A percentile compares a stretch with the other conserved stretches of the same genome.
Conservation (phyloP, 2,329 filamentous ascomycete genomes). For the Ramichloridium luteum region DNA sequence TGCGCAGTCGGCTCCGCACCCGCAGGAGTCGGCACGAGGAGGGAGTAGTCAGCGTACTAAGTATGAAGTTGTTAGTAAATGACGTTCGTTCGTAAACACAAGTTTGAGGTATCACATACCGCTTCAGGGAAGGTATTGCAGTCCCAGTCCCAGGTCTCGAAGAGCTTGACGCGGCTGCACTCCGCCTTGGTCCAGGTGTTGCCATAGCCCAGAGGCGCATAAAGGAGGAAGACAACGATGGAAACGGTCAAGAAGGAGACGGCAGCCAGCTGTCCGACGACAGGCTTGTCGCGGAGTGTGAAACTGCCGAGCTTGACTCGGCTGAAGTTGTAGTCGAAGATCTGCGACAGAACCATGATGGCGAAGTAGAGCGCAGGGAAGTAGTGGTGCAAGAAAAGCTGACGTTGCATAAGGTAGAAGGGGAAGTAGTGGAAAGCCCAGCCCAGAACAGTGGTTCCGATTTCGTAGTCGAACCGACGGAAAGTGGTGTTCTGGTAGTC, state of each 20-base stretch:
- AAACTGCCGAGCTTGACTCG: slow-evolving; percentile 46
- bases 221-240: slow-evolving; percentile 68
- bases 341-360: slow-evolving; percentile 76
- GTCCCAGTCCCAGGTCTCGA: slow-evolving; percentile 91
- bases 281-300: slow-evolving; percentile 51
- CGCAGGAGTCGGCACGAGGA: slow-evolving; percentile 13
- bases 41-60: slow-evolving; percentile 25
- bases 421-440: slow-evolving; percentile 99
- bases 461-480: slow-evolving; percentile 96
- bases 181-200: slow-evolving; percentile 85
- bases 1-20: slow-evolving; percentile 17
- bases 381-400: slow-evolving; percentile 97
- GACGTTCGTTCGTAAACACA: too few species aligned
- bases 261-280: slow-evolving; percentile 62
- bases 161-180: slow-evolving; percentile 77
- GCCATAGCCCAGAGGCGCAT: slow-evolving; percentile 80
- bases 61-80: slow-evolving; percentile 1
- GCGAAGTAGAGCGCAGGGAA: slow-evolving; percentile 95
- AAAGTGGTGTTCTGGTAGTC: slow-evolving; percentile 75
- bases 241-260: slow-evolving; percentile 62
- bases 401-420: slow-evolving; percentile 95
- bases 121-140: slow-evolving; percentile 84
- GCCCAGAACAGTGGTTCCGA: slow-evolving; percentile 77
- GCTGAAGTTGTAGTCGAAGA: slow-evolving; percentile 72
- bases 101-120: slow-evolving; percentile 44